These are phyloP conservation scores for Aspergillus taichungensis DNA, from an alignment of 495 filamentous ascomycete genomes.

Conservation along the genomic window DNA sequence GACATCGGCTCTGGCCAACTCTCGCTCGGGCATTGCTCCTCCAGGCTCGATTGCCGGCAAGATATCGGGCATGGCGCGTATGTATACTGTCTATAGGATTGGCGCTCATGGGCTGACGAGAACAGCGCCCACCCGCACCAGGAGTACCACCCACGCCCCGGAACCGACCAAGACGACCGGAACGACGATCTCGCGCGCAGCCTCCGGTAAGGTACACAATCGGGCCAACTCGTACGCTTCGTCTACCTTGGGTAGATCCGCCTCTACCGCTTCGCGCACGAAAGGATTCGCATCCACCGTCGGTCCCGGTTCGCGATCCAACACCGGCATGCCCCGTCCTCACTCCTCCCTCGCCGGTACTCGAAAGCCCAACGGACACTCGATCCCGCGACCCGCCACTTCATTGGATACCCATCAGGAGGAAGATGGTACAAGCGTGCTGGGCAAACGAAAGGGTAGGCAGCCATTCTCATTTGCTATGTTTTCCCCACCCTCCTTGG, in stretches of 20 bases:
- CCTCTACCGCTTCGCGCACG: slow-evolving; percentile 42
- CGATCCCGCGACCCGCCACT: slow-evolving; percentile 48
- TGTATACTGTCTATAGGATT: slow-evolving; percentile 1
- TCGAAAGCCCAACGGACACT: slow-evolving; percentile 32
- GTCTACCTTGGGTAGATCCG: slow-evolving; percentile 32
- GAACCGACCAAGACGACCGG: slow-evolving; percentile 29
- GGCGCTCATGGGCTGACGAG: slow-evolving; percentile 23
- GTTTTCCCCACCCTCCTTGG: slow-evolving; percentile 14
- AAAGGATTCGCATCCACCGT: slow-evolving; percentile 48
- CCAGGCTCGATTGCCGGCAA: slow-evolving; percentile 40
- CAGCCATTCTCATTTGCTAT: slow-evolving; percentile 21
- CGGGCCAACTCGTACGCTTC: slow-evolving; percentile 37
- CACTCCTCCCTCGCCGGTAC: slow-evolving; percentile 37
- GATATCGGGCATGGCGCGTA: slow-evolving; percentile 25
- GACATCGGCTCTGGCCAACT: slow-evolving; percentile 59
- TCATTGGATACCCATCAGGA: slow-evolving; percentile 48
- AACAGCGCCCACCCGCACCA: slow-evolving; percentile 51
- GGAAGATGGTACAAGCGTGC: slow-evolving; percentile 32
- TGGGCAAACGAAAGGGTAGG: slow-evolving; percentile 67
- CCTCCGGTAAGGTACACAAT: slow-evolving; percentile 29
- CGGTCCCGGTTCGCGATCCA: slow-evolving; percentile 43
- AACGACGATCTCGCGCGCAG: slow-evolving; percentile 14
- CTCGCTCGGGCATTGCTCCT: slow-evolving; percentile 45
- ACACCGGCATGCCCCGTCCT: slow-evolving; percentile 34
- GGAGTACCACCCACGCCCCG: slow-evolving; percentile 40